phyloP scores from a whole-genome alignment of 2,329 filamentous ascomycete genomes.

The Monosporascus sp. region DNA sequence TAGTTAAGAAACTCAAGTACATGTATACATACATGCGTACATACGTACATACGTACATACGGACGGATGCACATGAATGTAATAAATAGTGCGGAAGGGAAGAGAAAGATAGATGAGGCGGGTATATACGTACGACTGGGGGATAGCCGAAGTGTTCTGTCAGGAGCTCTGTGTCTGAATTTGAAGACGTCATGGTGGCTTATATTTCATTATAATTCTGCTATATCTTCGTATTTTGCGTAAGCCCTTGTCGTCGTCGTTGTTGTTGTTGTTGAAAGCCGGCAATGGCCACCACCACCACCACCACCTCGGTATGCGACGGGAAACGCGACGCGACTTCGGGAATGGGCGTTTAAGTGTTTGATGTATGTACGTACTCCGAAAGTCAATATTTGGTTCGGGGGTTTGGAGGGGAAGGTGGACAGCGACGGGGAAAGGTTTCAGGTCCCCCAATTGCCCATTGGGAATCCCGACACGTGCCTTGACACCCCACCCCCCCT shows the following conservation, averaged over 20 bases:
- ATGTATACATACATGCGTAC: no score
- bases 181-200: constrained; percentile 21
- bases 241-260: neutral
- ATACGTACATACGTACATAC: neutral
- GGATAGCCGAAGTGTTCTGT: constrained; percentile 97
- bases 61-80: neutral
- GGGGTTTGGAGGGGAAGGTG: constrained; percentile 14
- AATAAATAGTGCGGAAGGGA: neutral
- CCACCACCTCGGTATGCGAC: neutral
- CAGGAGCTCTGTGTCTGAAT: constrained; percentile 61
- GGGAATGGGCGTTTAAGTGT: neutral
- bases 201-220: constrained; percentile 16
- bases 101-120: neutral
- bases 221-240: constrained; percentile 1
- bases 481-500: no score
- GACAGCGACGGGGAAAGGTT: neutral
- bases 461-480: neutral
- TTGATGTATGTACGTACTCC: no score
- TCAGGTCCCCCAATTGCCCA: neutral
- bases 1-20: no score
- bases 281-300: no score
- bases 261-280: neutral
- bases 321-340: neutral
- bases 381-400: constrained; percentile 26
- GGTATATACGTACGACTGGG: constrained; percentile 62